These are phyloP conservation scores for Coffea canephora DNA, from an alignment of 257 asterid genomes.

Conservation along the genomic window DNA sequence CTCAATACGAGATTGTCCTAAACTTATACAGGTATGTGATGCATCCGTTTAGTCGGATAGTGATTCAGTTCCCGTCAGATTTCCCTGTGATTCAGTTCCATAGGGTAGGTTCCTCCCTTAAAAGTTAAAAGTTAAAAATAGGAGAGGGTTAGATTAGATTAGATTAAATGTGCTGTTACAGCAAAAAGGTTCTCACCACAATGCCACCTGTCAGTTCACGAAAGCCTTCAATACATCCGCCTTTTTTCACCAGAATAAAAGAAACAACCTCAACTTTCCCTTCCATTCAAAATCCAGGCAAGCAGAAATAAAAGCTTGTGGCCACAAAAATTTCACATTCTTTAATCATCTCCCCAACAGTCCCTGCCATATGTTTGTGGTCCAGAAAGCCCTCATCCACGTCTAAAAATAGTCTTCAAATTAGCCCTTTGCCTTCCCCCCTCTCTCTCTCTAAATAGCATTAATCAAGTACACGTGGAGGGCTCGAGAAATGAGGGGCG, in stretches of 20 bases:
- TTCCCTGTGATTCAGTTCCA: too few species aligned
- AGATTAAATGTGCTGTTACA: too few species aligned
- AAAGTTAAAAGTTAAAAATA: too few species aligned
- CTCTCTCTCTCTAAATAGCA: slow-evolving; percentile 6
- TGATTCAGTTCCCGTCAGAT: too few species aligned
- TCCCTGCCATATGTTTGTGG: slow-evolving; percentile 27
- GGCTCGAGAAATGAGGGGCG: slow-evolving; percentile 30
- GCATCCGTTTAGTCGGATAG: too few species aligned
- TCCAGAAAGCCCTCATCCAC: slow-evolving; percentile 15
- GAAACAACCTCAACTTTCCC: slow-evolving; percentile 8
- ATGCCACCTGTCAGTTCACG: slow-evolving; percentile 25
- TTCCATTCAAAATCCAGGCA: neutral
- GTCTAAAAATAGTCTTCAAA: neutral
- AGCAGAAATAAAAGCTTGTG: slow-evolving; percentile 27
- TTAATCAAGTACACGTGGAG: slow-evolving; percentile 31
- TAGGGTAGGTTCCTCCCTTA: too few species aligned
- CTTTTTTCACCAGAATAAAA: neutral
- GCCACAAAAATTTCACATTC: slow-evolving; percentile 22
- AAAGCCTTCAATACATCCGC: slow-evolving; percentile 5
- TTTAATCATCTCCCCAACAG: neutral
- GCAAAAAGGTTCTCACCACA: neutral
- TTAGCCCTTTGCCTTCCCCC: too few species aligned
- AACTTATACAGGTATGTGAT: too few species aligned
- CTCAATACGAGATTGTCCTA: too few species aligned
- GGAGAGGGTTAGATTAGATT: too few species aligned